Conservation (phyloP, 2,329 filamentous ascomycete species). For the Trichoderma semiorbis region DNA sequence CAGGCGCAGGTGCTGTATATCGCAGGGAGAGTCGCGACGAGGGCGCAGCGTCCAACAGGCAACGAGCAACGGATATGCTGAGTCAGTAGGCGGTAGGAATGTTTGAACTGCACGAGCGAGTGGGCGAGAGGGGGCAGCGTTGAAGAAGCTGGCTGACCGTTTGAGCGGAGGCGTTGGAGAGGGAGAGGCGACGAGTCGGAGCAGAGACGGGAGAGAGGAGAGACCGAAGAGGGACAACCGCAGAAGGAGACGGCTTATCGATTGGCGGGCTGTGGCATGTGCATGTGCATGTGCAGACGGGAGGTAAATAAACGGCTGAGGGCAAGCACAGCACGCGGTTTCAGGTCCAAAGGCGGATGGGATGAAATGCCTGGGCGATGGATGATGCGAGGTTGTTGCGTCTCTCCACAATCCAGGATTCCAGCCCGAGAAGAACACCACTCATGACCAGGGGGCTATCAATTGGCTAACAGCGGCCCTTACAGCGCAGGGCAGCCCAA, state of each 20-base stretch:
- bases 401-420: background rate
- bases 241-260: background rate
- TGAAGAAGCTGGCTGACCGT: background rate
- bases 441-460: background rate
- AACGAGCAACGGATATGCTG: background rate
- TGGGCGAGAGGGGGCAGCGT: background rate
- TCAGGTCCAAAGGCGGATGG: background rate
- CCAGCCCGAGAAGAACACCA: background rate
- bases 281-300: background rate
- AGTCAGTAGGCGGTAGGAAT: background rate
- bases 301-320: background rate
- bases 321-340: background rate
- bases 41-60: background rate
- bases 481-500: background rate
- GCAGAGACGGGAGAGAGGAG: background rate
- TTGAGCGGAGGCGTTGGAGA: background rate
- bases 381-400: slow-evolving; percentile 7
- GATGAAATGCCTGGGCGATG: slow-evolving; percentile 7
- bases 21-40: background rate
- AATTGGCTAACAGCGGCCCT: background rate
- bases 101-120: background rate
- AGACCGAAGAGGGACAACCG: background rate
- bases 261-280: background rate
- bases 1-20: background rate
- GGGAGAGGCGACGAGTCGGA: background rate